Evolutionary conservation across 768 basidiomycete species (phyloP).

Genomic region (Boletus pseudopeckii): DNA sequence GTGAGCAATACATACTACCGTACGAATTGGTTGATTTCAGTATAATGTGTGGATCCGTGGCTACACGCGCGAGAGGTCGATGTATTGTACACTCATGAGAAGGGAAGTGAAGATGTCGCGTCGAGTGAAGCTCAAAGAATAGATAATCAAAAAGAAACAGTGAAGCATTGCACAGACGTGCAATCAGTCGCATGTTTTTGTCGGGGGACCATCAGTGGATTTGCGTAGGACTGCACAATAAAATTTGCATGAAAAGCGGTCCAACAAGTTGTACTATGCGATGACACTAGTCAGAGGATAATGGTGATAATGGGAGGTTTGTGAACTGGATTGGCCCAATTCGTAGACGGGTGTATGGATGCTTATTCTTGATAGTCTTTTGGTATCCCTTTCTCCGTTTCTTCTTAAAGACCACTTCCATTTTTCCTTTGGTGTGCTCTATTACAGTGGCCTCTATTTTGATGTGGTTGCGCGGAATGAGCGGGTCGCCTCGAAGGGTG

Average conservation of each 20-base stretch:
- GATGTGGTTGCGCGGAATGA: slow-evolving; percentile 62
- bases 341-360: slow-evolving; percentile 91
- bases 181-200: not conserved
- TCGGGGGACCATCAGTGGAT: not conserved
- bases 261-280: not conserved
- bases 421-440: slow-evolving; percentile 92
- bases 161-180: not conserved
- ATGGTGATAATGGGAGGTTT: slow-evolving; percentile 29
- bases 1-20: not conserved
- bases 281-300: not conserved
- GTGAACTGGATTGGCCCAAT: slow-evolving; percentile 74
- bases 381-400: slow-evolving; percentile 98
- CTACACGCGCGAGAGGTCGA: not conserved
- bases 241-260: not conserved
- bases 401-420: slow-evolving; percentile 93
- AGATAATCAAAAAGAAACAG: not conserved
- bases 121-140: not conserved
- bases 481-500: slow-evolving; percentile 78
- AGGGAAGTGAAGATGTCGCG: too few relatives aligned
- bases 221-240: not conserved
- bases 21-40: too few relatives aligned
- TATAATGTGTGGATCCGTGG: not conserved
- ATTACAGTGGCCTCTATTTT: slow-evolving; percentile 87
- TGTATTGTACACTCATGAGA: not conserved
- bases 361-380: slow-evolving; percentile 90